Conservation (phyloP, 768 basidiomycete species). For the Arthromyces matolae region DNA sequence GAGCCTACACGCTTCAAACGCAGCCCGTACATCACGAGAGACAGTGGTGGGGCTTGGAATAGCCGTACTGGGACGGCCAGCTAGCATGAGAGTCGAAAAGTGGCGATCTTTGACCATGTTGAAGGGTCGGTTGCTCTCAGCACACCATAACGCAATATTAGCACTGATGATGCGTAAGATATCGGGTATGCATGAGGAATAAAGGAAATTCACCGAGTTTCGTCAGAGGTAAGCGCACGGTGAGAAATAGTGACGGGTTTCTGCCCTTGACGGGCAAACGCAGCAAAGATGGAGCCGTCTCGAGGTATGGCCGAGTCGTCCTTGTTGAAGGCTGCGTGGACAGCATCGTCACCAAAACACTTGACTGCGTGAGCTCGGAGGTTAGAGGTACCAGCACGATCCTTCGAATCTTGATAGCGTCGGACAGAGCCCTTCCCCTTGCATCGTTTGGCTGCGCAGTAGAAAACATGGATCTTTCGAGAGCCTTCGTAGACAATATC, state of each 20-base stretch:
- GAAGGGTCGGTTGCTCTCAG: not conserved
- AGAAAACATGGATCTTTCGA: constrained; percentile 22
- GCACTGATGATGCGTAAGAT: not conserved
- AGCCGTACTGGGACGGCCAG: constrained; percentile 24
- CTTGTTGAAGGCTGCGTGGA: constrained; percentile 13
- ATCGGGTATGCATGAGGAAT: not conserved
- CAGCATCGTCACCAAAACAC: constrained; percentile 28
- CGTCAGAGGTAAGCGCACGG: constrained; percentile 13
- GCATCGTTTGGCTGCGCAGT: constrained; percentile 20
- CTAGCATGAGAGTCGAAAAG: no score
- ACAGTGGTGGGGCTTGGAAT: constrained; percentile 30
- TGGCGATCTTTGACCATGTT: not conserved
- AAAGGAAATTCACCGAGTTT: constrained; percentile 13
- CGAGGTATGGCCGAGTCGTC: constrained; percentile 6
- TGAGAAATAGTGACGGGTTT: constrained; percentile 26
- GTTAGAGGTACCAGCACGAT: constrained; percentile 27
- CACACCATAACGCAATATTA: not conserved
- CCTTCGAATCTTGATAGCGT: constrained; percentile 24
- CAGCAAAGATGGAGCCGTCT: constrained; percentile 20
- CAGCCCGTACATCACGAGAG: constrained; percentile 21
- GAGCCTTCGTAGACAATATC: constrained; percentile 12
- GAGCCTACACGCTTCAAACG: constrained; percentile 19
- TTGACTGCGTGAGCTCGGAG: constrained; percentile 22
- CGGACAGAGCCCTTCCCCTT: constrained; percentile 11
- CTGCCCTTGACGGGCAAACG: constrained; percentile 26